These are phyloP conservation scores for Klebsormidium nitens DNA, from an alignment of 139 green algal genomes.

Conservation along the genomic window DNA sequence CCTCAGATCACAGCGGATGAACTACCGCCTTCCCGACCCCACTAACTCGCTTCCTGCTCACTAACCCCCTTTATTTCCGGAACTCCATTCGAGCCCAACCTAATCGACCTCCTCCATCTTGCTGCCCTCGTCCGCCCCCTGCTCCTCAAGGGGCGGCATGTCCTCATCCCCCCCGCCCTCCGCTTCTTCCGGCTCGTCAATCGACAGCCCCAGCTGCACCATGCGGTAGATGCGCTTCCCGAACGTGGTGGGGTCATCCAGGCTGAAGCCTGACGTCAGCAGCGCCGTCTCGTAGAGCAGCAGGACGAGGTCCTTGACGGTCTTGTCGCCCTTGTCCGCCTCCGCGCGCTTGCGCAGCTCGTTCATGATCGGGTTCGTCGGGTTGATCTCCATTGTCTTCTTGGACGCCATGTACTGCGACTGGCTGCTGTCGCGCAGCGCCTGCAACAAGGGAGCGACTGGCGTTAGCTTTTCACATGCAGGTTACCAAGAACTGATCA, in stretches of 20 bases:
- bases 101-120: conserved; percentile 97
- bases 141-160: conserved; percentile 89
- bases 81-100: conserved; percentile 18
- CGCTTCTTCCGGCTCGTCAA: conserved; percentile 85
- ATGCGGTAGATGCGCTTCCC: conserved; percentile 97
- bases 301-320: conserved; percentile 97
- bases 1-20: too few species aligned
- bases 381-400: conserved; percentile 99
- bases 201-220: conserved; percentile 97
- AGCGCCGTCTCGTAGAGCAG: conserved; percentile 98
- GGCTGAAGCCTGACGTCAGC: conserved; percentile 89
- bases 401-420: conserved; percentile 95
- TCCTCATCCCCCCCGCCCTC: conserved; percentile 56
- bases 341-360: conserved; percentile 83
- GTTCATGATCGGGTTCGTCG: conserved; percentile 92
- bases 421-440: conserved; percentile 94
- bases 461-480: too few species aligned
- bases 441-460: too few species aligned
- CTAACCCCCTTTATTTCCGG: background rate
- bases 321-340: conserved; percentile 97
- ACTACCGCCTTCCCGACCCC: too few species aligned
- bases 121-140: conserved; percentile 86
- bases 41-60: background rate
- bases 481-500: too few species aligned
- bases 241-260: conserved; percentile 98